These are phyloP conservation scores for Candida sakaeoensis DNA, from an alignment of 805 yeast genomes.

Conservation along the genomic window DNA sequence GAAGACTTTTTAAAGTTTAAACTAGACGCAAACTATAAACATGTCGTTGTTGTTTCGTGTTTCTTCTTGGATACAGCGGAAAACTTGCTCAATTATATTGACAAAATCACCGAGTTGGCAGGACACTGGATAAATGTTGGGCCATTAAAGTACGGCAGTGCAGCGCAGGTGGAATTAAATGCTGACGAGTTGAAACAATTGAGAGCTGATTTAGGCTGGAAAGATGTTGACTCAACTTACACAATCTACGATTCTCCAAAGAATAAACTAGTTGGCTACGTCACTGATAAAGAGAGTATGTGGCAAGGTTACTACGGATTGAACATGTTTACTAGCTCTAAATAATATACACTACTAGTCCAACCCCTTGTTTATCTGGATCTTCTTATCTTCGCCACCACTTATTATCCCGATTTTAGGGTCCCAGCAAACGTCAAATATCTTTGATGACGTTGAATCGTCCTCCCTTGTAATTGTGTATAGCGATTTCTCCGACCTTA, in stretches of 20 bases:
- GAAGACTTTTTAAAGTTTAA: slow-evolving; percentile 64
- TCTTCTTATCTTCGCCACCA: slow-evolving; percentile 92
- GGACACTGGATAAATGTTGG: slow-evolving; percentile 83
- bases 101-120: slow-evolving; percentile 45
- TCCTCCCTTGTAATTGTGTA: slow-evolving; percentile 79
- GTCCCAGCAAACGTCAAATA: slow-evolving; percentile 87
- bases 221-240: slow-evolving; percentile 14
- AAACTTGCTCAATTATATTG: slow-evolving; percentile 71
- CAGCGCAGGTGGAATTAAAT: slow-evolving; percentile 71
- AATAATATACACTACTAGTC: slow-evolving; percentile 21
- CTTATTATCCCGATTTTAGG: slow-evolving; percentile 74
- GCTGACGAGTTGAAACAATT: slow-evolving; percentile 62
- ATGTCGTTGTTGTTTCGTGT: slow-evolving; percentile 58
- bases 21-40: slow-evolving; percentile 20
- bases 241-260: slow-evolving; percentile 13
- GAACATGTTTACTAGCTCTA: slow-evolving; percentile 49
- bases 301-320: slow-evolving; percentile 81
- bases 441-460: slow-evolving; percentile 52
- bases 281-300: slow-evolving; percentile 61
- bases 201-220: slow-evolving; percentile 63
- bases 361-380: slow-evolving; percentile 67
- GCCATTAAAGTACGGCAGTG: slow-evolving; percentile 88
- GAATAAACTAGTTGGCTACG: slow-evolving; percentile 50
- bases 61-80: slow-evolving; percentile 94
- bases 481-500: slow-evolving; percentile 77